Conservation (phyloP, 768 basidiomycete species). For the Mycena filopes region DNA sequence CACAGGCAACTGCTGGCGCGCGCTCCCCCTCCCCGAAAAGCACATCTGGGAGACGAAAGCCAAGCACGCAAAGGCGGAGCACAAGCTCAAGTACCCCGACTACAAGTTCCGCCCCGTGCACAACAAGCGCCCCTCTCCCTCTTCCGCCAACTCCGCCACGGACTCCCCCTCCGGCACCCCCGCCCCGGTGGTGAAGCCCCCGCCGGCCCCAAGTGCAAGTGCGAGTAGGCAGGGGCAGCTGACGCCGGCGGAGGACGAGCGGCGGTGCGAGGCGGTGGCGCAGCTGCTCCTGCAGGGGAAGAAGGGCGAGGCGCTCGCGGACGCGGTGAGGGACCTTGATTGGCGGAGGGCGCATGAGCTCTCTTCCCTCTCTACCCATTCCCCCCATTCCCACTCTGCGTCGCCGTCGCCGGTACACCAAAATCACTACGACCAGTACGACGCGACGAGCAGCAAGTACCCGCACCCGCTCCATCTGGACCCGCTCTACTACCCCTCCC, state of each 20-base stretch:
- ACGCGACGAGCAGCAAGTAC: conserved; percentile 31
- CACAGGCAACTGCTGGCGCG: conserved; percentile 82
- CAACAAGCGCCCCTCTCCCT: conserved; percentile 50
- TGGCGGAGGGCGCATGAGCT: conserved; percentile 37
- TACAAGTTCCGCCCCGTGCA: conserved; percentile 68
- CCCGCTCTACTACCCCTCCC: conserved; percentile 27
- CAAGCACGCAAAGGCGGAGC: conserved; percentile 78
- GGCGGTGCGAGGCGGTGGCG: conserved; percentile 75
- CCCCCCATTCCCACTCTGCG: no score
- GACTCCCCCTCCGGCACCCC: background rate
- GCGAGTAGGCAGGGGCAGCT: no score
- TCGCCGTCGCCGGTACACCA: conserved; percentile 23
- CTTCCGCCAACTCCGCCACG: background rate
- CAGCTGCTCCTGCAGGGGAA: conserved; percentile 73
- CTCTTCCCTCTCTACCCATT: conserved; percentile 19
- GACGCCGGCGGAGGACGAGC: conserved; percentile 64
- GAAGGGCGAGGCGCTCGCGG: conserved; percentile 75
- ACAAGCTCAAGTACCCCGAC: conserved; percentile 75
- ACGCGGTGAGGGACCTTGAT: conserved; percentile 67
- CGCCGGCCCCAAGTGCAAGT: no score
- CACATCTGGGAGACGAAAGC: conserved; percentile 78
- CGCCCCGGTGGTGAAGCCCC: no score
- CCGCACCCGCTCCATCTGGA: conserved; percentile 31
- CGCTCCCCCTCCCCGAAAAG: conserved; percentile 77
- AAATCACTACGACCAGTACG: no score